phyloP scores from a whole-genome alignment of 257 asterid genomes.

The Linaria vulgaris region DNA sequence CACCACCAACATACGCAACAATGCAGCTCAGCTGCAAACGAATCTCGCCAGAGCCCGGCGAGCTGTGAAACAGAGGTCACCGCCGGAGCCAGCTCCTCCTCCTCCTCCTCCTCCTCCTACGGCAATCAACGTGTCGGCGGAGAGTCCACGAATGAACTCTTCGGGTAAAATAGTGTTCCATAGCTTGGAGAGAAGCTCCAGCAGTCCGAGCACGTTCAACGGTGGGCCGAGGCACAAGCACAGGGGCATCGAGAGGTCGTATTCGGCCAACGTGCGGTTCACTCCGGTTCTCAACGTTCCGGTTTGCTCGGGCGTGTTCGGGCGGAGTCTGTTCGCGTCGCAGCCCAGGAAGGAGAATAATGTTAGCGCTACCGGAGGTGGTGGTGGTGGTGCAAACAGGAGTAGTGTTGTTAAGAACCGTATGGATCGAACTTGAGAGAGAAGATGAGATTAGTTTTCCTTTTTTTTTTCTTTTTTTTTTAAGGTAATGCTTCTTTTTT shows the following conservation, averaged over 20 bases:
- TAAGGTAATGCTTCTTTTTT: conserved; percentile 3
- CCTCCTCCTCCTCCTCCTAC: neutral
- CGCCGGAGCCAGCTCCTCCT: neutral
- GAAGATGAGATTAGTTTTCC: neutral
- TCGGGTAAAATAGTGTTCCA: conserved; percentile 41
- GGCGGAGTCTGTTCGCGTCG: conserved; percentile 21
- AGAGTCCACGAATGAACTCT: conserved; percentile 37
- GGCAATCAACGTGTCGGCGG: conserved; percentile 17
- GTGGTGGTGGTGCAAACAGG: neutral
- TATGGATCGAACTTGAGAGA: conserved; percentile 26
- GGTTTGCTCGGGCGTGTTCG: conserved; percentile 30
- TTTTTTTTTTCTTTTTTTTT: neutral
- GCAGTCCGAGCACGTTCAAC: conserved; percentile 35
- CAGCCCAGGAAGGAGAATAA: conserved; percentile 22
- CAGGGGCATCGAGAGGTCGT: conserved; percentile 38
- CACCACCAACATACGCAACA: neutral
- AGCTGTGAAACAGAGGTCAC: conserved; percentile 9
- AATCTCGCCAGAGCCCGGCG: conserved; percentile 2
- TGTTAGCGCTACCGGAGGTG: neutral
- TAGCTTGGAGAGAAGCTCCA: conserved; percentile 38
- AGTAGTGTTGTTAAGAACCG: conserved; percentile 27
- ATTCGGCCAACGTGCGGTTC: conserved; percentile 34
- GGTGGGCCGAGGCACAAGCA: conserved; percentile 25
- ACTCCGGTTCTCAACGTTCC: conserved; percentile 43
- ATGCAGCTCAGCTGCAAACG: neutral